Evolutionary conservation across 208 protist species (phyloP).

Genomic region (Leishmania turanica): DNA sequence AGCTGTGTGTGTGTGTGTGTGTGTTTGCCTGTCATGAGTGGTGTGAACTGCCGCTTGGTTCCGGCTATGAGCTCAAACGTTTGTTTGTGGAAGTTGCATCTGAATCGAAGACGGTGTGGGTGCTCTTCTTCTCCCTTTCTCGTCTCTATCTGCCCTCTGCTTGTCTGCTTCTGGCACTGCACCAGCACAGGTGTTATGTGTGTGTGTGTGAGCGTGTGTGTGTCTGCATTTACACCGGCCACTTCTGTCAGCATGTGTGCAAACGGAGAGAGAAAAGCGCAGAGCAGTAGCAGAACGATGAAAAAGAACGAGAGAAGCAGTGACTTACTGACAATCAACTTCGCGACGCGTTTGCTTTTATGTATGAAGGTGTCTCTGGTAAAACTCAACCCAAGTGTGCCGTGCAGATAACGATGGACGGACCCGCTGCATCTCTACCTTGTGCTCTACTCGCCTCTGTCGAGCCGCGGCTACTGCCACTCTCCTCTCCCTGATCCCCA

Average conservation of each 20-base stretch:
- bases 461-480: neutral
- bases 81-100: neutral
- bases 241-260: neutral
- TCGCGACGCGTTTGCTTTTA: neutral
- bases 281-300: neutral
- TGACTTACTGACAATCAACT: neutral
- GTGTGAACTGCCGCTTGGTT: neutral
- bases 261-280: neutral
- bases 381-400: slow-evolving; percentile 20
- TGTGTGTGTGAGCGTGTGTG: neutral
- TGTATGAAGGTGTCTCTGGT: slow-evolving; percentile 30
- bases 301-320: neutral
- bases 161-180: neutral
- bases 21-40: neutral
- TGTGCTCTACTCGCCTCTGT: neutral
- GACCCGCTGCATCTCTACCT: neutral
- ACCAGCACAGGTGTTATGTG: neutral
- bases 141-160: neutral
- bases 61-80: slow-evolving; percentile 5
- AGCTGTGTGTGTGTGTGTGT: slow-evolving; percentile 3
- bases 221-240: slow-evolving; percentile 11
- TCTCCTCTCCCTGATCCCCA: neutral
- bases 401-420: neutral
- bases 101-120: neutral
- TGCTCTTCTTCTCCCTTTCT: neutral